phyloP scores from a whole-genome alignment of 192 early-diverging fungal genomes.

The Mortierella claussenii region DNA sequence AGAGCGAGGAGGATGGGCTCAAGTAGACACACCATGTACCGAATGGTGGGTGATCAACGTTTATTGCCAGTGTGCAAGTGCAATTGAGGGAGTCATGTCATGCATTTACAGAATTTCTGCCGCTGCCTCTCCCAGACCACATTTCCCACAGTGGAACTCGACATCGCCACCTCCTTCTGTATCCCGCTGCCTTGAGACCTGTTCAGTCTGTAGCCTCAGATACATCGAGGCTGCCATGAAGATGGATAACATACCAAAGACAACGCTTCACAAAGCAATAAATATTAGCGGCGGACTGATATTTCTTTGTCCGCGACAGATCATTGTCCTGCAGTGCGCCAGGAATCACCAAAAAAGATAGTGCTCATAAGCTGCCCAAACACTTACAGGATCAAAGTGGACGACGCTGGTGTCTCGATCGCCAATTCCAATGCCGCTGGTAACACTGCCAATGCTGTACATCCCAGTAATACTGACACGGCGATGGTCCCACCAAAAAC shows the following conservation, averaged over 20 bases:
- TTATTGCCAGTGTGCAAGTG: too few species aligned
- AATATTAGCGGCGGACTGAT: conserved; percentile 33
- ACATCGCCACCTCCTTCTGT: not conserved
- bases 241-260: conserved; percentile 16
- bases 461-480: conserved; percentile 13
- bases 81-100: not conserved
- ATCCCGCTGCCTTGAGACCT: conserved; percentile 1
- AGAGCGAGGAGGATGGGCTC: too few species aligned
- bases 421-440: conserved; percentile 28
- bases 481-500: conserved; percentile 10
- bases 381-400: conserved; percentile 28
- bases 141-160: too few species aligned
- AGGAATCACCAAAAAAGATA: conserved; percentile 21
- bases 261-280: conserved; percentile 13
- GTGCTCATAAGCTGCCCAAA: conserved; percentile 13
- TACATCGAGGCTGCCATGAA: conserved; percentile 19
- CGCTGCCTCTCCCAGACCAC: too few species aligned
- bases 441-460: conserved; percentile 16
- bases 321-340: conserved; percentile 5
- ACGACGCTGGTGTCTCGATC: conserved; percentile 29
- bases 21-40: too few species aligned
- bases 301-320: conserved; percentile 9
- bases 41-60: too few species aligned
- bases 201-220: conserved; percentile 25
- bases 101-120: too few species aligned